phyloP scores from a whole-genome alignment of 2,329 filamentous ascomycete species.

The Magnaporthales sp. region DNA sequence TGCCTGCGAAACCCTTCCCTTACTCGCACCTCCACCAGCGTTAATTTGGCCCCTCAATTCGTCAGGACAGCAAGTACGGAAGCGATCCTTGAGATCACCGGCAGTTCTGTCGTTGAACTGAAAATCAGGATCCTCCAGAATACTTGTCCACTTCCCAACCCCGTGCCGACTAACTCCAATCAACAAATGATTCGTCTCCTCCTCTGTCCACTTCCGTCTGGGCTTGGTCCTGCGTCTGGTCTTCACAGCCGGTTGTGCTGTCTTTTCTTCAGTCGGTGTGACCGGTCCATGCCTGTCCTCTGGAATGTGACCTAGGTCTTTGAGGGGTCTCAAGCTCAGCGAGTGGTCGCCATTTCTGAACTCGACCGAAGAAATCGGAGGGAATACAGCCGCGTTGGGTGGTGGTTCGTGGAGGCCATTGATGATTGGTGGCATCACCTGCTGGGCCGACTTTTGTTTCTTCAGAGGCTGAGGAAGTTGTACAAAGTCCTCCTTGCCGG shows the following conservation, averaged over 20 bases:
- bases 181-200: constrained; percentile 54
- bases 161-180: constrained; percentile 54
- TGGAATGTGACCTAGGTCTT: constrained; percentile 24
- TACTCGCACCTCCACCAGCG: constrained; percentile 13
- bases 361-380: constrained; percentile 49
- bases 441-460: constrained; percentile 52
- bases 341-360: constrained; percentile 40
- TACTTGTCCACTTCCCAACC: constrained; percentile 57
- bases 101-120: constrained; percentile 52
- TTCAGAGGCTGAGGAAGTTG: constrained; percentile 56
- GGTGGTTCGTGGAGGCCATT: constrained; percentile 55
- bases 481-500: constrained; percentile 51
- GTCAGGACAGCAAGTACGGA: constrained; percentile 55
- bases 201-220: constrained; percentile 55
- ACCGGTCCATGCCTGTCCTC: constrained; percentile 6
- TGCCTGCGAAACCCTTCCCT: constrained; percentile 7
- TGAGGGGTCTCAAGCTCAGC: constrained; percentile 29
- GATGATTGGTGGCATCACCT: constrained; percentile 56
- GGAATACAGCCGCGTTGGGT: constrained; percentile 51
- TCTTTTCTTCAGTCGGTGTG: constrained; percentile 22
- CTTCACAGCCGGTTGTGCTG: constrained; percentile 20
- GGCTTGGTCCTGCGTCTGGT: constrained; percentile 46
- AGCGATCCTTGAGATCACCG: constrained; percentile 57
- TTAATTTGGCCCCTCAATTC: constrained; percentile 39
- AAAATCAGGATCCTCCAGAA: constrained; percentile 52